Evolutionary conservation across 805 yeast species (phyloP), one percentile per base, ranked within the genome.

Genomic region (Ogataea trehalophila): DNA sequence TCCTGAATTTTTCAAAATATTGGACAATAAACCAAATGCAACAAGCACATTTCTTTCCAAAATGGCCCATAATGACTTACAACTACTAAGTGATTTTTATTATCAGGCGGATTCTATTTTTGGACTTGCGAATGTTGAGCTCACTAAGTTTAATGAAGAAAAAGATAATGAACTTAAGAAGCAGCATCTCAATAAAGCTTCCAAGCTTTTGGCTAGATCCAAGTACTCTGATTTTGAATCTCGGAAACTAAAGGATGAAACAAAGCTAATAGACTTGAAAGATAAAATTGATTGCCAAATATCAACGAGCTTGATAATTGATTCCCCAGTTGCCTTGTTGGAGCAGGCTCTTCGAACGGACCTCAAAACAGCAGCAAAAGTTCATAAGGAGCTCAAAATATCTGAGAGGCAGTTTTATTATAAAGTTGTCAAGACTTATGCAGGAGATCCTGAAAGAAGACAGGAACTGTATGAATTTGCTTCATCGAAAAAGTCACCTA

Each of bases 1-100:
- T 2, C 81, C 94, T 0, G 85, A 83, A 43, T 83, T 92, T 51
- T 85, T 85, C 65, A 80, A 83, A 52, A 54, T 85, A 4, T 61
- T 92, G 41, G 81, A 79, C 53, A 70, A 72, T 48, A 66, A 69
- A 53, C 63, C 71, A 38, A 54, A 69, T 45, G 76, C 79, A 1
- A 57, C 70, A 2, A 66, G 68, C 7, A 57, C 74, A 5, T 76
- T 77, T 41, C 53, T 57, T 18, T 56, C 53, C 23, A 67, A 63
- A 50, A 53, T 67, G 60, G 57, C 72, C 52, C 54, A 58, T 33
- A 36, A 60, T 23, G 71, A 76, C 43, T 48, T 53, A 2, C 70
- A 70, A 18, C 57, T 75, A 14, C 62, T 82, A 4, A 70, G 69
- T 49, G 84, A 81, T 52, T 83, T 73, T 53, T 80, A 73, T 53